Conservation (phyloP, 1,284 basidiomycete genomes). For the Ustilago sp. region DNA sequence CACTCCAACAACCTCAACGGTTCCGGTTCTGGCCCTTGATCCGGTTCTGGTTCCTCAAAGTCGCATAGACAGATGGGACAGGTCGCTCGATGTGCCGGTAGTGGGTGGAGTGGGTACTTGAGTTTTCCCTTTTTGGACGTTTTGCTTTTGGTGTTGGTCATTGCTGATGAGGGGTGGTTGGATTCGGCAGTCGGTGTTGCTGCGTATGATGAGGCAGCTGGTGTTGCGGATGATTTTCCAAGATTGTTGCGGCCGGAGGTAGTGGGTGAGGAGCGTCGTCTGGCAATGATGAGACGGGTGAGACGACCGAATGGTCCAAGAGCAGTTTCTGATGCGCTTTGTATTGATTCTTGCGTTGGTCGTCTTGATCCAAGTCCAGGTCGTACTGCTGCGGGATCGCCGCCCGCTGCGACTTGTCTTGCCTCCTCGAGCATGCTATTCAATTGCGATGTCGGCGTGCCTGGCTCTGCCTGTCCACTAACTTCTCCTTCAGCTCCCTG, state of each 20-base stretch:
- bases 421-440: neutral
- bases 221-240: constrained; percentile 2
- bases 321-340: constrained; percentile 8
- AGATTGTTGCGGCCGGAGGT: neutral
- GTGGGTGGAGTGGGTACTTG: constrained; percentile 56
- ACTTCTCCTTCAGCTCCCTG: neutral
- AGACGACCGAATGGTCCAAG: constrained; percentile 21
- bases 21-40: constrained; percentile 45
- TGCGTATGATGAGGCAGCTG: neutral
- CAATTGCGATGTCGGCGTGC: neutral
- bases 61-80: constrained; percentile 66
- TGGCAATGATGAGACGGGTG: constrained; percentile 22
- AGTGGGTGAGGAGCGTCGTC: constrained; percentile 11
- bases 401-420: neutral
- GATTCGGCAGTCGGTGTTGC: neutral
- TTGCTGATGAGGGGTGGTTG: neutral
- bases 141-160: neutral
- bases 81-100: constrained; percentile 59
- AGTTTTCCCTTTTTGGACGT: constrained; percentile 11
- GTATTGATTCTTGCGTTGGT: constrained; percentile 18
- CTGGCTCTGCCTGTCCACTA: neutral
- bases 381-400: neutral
- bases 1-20: constrained; percentile 55
- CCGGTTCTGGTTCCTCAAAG: constrained; percentile 43
- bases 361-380: constrained; percentile 26